phyloP scores from a whole-genome alignment of 2,329 filamentous ascomycete species.

The Bisporella sp. region DNA sequence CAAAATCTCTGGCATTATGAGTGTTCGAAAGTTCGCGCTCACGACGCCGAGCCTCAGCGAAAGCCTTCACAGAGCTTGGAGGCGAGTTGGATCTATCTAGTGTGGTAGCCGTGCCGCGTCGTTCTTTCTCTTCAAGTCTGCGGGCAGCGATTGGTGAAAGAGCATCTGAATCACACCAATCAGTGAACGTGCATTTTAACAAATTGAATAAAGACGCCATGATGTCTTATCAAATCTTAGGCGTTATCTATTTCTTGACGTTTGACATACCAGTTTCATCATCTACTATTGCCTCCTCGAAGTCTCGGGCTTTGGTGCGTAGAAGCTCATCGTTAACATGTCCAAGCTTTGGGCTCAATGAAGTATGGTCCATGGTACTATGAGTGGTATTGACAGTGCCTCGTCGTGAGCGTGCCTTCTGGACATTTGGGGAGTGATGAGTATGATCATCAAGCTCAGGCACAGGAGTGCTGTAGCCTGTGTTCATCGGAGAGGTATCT shows the following conservation, averaged over 20 bases:
- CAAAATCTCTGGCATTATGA: constrained; percentile 75
- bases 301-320: constrained; percentile 62
- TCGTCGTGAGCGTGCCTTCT: constrained; percentile 53
- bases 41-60: constrained; percentile 81
- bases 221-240: too few species aligned
- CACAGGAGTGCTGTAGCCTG: constrained; percentile 66
- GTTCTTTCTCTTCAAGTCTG: constrained; percentile 30
- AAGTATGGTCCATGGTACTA: constrained; percentile 33
- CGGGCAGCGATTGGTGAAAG: constrained; percentile 27
- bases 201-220: too few species aligned
- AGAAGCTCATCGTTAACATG: constrained; percentile 31
- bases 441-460: constrained; percentile 86
- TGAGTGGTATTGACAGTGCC: constrained; percentile 70
- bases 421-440: constrained; percentile 53
- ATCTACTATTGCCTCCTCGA: constrained; percentile 78
- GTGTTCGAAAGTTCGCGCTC: constrained; percentile 64
- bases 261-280: constrained; percentile 45
- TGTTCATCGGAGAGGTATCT: constrained; percentile 45
- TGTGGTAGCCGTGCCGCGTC: constrained; percentile 48
- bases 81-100: constrained; percentile 67
- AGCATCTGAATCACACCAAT: constrained; percentile 26
- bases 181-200: too few species aligned
- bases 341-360: constrained; percentile 31
- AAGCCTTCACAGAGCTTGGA: constrained; percentile 95
- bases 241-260: too few species aligned